Percentiles rank a stretch among this genome's conserved stretches.
phyloP scores from a whole-genome alignment of 208 protist genomes.

The Acanthamoeba triangularis region DNA sequence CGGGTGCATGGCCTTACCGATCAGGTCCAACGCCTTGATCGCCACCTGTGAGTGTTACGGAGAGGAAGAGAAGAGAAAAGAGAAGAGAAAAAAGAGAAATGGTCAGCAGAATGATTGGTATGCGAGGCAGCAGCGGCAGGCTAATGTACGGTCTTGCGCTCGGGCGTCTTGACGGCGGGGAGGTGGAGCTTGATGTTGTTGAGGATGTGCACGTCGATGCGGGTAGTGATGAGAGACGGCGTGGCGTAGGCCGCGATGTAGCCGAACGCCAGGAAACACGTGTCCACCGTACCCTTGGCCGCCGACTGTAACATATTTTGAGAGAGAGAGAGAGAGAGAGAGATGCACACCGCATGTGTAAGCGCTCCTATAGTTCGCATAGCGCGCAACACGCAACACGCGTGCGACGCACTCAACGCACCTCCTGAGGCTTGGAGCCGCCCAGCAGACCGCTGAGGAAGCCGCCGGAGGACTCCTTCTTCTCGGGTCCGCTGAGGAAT shows the following conservation, averaged over 20 bases:
- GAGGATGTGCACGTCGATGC: constrained; percentile 85
- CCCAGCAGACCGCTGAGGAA: constrained; percentile 72
- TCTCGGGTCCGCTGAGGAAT: constrained; percentile 49
- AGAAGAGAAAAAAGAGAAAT: background rate
- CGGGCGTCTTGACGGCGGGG: constrained; percentile 46
- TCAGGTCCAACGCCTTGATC: constrained; percentile 78
- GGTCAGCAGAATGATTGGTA: no score
- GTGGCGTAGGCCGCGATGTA: constrained; percentile 80
- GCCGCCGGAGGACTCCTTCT: constrained; percentile 62
- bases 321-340: no score
- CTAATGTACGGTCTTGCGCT: constrained; percentile 73
- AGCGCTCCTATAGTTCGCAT: no score
- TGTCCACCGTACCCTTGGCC: constrained; percentile 73
- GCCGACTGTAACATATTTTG: background rate
- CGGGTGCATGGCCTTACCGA: constrained; percentile 83
- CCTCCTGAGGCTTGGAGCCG: constrained; percentile 61
- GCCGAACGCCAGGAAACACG: constrained; percentile 80
- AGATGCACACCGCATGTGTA: no score
- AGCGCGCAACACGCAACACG: no score
- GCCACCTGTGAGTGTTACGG: constrained; percentile 1
- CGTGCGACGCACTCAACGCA: background rate
- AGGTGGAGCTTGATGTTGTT: constrained; percentile 78
- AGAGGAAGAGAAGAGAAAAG: background rate
- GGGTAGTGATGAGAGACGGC: constrained; percentile 77
- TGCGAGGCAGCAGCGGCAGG: background rate